These are phyloP conservation scores for Eutrema yunnanense DNA, from an alignment of 345 rosid species.

Conservation along the genomic window DNA sequence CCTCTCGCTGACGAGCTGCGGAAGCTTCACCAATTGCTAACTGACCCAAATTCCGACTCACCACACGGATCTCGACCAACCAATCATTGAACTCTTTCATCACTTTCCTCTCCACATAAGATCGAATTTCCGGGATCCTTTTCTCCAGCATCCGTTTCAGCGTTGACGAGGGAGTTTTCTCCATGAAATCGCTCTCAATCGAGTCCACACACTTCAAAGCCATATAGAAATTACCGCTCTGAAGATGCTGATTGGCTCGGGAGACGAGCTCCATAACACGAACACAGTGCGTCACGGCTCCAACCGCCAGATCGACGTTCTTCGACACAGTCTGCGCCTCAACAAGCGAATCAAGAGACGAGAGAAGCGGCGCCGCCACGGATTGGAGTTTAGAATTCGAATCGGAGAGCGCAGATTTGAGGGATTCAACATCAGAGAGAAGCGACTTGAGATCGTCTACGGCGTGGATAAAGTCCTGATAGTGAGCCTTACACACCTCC, in stretches of 20 bases:
- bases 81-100: conserved; percentile 89
- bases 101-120: conserved; percentile 75
- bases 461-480: conserved; percentile 93
- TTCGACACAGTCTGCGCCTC: conserved; percentile 66
- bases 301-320: conserved; percentile 68
- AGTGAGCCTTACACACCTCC: conserved; percentile 95
- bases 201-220: conserved; percentile 78
- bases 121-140: conserved; percentile 75
- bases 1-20: conserved; percentile 85
- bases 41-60: conserved; percentile 85
- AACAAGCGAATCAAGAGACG: conserved; percentile 65
- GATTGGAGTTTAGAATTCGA: conserved; percentile 84
- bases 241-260: conserved; percentile 66
- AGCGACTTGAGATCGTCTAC: conserved; percentile 98
- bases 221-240: conserved; percentile 67
- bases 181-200: conserved; percentile 60
- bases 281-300: conserved; percentile 45
- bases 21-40: conserved; percentile 96
- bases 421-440: conserved; percentile 90
- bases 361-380: conserved; percentile 74
- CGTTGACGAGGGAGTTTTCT: conserved; percentile 64
- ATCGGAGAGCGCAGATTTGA: conserved; percentile 81
- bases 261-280: conserved; percentile 75
- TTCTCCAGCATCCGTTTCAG: conserved; percentile 79
- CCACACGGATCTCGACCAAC: conserved; percentile 96